Evolutionary conservation across 139 green algal species (phyloP).

Genomic region (Closterium sp.): DNA sequence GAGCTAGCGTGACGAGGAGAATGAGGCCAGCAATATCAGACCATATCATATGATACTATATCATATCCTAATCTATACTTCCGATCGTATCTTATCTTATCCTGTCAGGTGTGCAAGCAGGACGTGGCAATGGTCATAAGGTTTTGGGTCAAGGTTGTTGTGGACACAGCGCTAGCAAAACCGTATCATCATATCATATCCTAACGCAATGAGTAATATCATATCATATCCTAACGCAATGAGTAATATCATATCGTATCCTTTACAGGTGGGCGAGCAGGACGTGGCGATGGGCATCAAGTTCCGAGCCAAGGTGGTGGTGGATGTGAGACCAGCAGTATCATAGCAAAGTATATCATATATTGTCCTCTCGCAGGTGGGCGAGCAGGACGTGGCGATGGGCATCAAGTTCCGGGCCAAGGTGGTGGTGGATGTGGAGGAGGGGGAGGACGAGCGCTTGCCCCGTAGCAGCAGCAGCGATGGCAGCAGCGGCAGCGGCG

Average conservation of each 20-base stretch:
- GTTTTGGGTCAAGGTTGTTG: constrained; percentile 69
- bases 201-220: too few species aligned
- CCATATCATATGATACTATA: too few species aligned
- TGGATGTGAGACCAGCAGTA: constrained; percentile 62
- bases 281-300: constrained; percentile 77
- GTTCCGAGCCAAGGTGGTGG: constrained; percentile 70
- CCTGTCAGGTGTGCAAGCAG: constrained; percentile 79
- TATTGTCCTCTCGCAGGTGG: too few species aligned
- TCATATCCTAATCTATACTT: too few species aligned
- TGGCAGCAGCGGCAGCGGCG: neutral
- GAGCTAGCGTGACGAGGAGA: too few species aligned
- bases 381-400: constrained; percentile 75
- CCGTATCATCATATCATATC: too few species aligned
- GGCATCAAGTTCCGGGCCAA: constrained; percentile 76
- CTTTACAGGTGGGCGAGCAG: constrained; percentile 73
- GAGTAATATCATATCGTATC: too few species aligned
- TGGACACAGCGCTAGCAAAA: too few species aligned
- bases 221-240: too few species aligned
- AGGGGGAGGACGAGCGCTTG: neutral
- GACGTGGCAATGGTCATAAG: constrained; percentile 76
- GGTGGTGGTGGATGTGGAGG: constrained; percentile 70
- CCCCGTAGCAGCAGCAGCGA: neutral
- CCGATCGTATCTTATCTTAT: too few species aligned
- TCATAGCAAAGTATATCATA: too few species aligned
- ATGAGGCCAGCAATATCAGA: too few species aligned